Evolutionary conservation across 202 grass and related monocot species (phyloP).

Genomic region (Zoysia matrella): DNA sequence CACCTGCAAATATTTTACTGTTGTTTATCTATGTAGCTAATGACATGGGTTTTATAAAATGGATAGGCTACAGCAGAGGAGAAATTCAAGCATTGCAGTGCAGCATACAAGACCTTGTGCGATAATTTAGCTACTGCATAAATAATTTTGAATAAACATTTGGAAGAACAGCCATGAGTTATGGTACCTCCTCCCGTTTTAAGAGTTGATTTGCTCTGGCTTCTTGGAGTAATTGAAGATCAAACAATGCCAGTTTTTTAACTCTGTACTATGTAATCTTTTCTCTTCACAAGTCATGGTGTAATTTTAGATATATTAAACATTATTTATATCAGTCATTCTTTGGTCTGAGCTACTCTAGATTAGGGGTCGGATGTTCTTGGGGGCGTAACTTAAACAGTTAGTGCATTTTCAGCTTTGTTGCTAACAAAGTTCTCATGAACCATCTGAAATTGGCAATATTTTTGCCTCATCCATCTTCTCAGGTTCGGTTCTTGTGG

Average conservation of each 20-base stretch:
- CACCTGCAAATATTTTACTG: slow-evolving; percentile 9
- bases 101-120: slow-evolving; percentile 90
- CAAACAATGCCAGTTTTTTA: slow-evolving; percentile 25
- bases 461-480: neutral
- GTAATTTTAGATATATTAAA: slow-evolving; percentile 39
- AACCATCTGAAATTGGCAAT: neutral
- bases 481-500: too few species aligned
- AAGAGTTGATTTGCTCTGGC: slow-evolving; percentile 25
- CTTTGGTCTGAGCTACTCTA: slow-evolving; percentile 20
- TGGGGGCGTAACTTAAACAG: neutral
- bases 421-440: slow-evolving; percentile 8
- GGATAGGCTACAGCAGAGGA: slow-evolving; percentile 80
- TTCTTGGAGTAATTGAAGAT: slow-evolving; percentile 19
- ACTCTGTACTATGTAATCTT: slow-evolving; percentile 23
- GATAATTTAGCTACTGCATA: slow-evolving; percentile 58
- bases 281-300: slow-evolving; percentile 17
- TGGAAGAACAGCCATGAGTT: neutral
- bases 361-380: slow-evolving; percentile 28
- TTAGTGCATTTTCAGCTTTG: slow-evolving; percentile 3
- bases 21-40: slow-evolving; percentile 18
- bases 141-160: slow-evolving; percentile 19
- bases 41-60: slow-evolving; percentile 33
- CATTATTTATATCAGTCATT: slow-evolving; percentile 20
- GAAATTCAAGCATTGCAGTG: slow-evolving; percentile 90
- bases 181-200: neutral